phyloP scores from a whole-genome alignment of 2,329 filamentous ascomycete genomes.

The Phialophora macrospora region DNA sequence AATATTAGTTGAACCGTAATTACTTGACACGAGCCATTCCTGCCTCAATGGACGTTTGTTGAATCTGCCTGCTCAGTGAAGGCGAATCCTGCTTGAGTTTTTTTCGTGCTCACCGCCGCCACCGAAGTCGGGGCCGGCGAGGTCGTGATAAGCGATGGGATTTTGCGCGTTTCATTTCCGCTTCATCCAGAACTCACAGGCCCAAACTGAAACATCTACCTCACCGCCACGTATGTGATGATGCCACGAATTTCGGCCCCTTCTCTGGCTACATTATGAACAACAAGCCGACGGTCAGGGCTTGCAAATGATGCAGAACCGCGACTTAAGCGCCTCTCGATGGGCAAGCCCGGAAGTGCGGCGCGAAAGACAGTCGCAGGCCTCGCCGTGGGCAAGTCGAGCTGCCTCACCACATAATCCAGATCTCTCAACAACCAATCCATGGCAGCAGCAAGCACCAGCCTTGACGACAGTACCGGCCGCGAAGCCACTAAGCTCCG shows the following conservation, averaged over 20 bases:
- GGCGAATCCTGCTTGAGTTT: background rate
- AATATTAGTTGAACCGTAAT: background rate
- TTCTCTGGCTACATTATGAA: background rate
- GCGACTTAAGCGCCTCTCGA: slow-evolving; percentile 31
- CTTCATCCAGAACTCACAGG: background rate
- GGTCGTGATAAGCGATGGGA: background rate
- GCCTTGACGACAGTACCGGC: background rate
- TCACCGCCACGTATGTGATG: background rate
- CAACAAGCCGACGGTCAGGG: background rate
- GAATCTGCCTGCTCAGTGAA: background rate
- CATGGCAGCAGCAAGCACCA: slow-evolving; percentile 10
- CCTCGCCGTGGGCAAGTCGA: slow-evolving; percentile 4
- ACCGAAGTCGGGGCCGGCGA: background rate
- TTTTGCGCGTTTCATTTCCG: background rate
- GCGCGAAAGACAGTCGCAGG: slow-evolving; percentile 26
- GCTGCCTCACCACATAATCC: slow-evolving; percentile 25
- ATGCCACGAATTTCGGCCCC: background rate
- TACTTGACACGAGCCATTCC: background rate
- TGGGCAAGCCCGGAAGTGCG: slow-evolving; percentile 35
- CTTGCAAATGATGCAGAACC: slow-evolving; percentile 16
- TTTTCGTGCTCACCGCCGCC: background rate
- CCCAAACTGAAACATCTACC: background rate
- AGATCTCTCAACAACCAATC: background rate
- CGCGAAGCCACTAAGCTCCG: slow-evolving; percentile 12
- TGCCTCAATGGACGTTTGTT: background rate